These are phyloP conservation scores for Penicillium bialowiezense DNA, from an alignment of 495 filamentous ascomycete species.

Conservation along the genomic window DNA sequence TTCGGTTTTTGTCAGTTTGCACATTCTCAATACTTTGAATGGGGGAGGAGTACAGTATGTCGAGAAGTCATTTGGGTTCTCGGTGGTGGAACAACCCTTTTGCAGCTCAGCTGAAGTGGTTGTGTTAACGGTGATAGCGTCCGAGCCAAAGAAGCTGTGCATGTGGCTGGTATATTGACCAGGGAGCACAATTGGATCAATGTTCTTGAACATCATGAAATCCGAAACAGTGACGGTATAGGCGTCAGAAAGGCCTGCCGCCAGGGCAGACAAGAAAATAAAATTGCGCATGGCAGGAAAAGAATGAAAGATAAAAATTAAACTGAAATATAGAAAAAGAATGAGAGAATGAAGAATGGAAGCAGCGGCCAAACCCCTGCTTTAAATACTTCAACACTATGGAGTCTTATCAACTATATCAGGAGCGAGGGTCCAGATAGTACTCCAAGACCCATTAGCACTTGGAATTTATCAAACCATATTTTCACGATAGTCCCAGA, in stretches of 20 bases:
- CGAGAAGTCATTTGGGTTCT: constrained; percentile 22
- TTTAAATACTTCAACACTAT: neutral
- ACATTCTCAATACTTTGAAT: too few relatives aligned
- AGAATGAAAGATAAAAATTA: neutral
- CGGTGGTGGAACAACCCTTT: constrained; percentile 14
- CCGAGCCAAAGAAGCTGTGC: constrained; percentile 24
- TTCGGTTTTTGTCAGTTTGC: neutral
- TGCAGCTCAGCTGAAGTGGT: constrained; percentile 18
- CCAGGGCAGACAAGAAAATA: constrained; percentile 12
- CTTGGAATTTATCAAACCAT: neutral
- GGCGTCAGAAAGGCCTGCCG: constrained; percentile 14
- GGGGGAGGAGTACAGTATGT: constrained; percentile 14
- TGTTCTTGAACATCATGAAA: constrained; percentile 23
- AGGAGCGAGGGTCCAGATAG: neutral
- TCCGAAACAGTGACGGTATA: constrained; percentile 16
- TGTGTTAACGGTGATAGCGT: constrained; percentile 16
- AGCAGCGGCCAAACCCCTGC: neutral
- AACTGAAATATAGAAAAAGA: neutral
- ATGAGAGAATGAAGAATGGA: neutral
- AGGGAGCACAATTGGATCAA: constrained; percentile 17
- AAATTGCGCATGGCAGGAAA: constrained; percentile 11
- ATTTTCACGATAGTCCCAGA: neutral
- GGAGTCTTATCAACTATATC: neutral
- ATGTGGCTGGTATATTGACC: constrained; percentile 22
- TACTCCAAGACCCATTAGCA: neutral